Conservation (phyloP, 495 filamentous ascomycete species). For the Trichoderma reesei region DNA sequence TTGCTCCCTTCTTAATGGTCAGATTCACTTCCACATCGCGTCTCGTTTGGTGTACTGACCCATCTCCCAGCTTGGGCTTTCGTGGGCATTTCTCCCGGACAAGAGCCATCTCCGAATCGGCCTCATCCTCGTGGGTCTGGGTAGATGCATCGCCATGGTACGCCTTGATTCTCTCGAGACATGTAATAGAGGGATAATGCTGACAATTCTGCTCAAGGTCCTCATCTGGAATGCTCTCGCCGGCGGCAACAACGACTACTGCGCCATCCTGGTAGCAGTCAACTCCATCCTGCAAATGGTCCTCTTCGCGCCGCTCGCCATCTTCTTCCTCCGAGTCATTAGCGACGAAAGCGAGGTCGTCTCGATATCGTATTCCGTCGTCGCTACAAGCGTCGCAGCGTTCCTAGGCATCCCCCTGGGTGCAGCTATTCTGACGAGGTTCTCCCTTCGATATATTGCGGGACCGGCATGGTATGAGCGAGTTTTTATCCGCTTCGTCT, state of each 20-base stretch:
- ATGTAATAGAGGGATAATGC: neutral
- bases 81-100: conserved; percentile 79
- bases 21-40: conserved; percentile 12
- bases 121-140: conserved; percentile 68
- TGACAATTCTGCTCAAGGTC: conserved; percentile 33
- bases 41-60: too few relatives aligned
- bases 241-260: conserved; percentile 73
- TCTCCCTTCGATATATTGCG: conserved; percentile 44
- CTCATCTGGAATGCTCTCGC: conserved; percentile 73
- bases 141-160: conserved; percentile 80
- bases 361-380: conserved; percentile 55
- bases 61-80: conserved; percentile 46
- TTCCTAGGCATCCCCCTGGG: conserved; percentile 81
- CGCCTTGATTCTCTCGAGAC: neutral
- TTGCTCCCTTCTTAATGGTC: conserved; percentile 88
- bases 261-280: conserved; percentile 80
- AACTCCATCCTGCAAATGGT: conserved; percentile 85
- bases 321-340: conserved; percentile 71
- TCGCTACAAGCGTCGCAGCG: conserved; percentile 70
- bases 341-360: conserved; percentile 30
- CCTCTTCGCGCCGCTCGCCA: conserved; percentile 67
- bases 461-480: conserved; percentile 54
- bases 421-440: conserved; percentile 67
- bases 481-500: conserved; percentile 56
- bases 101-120: conserved; percentile 56